Evolutionary conservation across 2,329 filamentous ascomycete genomes (phyloP).

Genomic region (Tolypocladium tundrense): DNA sequence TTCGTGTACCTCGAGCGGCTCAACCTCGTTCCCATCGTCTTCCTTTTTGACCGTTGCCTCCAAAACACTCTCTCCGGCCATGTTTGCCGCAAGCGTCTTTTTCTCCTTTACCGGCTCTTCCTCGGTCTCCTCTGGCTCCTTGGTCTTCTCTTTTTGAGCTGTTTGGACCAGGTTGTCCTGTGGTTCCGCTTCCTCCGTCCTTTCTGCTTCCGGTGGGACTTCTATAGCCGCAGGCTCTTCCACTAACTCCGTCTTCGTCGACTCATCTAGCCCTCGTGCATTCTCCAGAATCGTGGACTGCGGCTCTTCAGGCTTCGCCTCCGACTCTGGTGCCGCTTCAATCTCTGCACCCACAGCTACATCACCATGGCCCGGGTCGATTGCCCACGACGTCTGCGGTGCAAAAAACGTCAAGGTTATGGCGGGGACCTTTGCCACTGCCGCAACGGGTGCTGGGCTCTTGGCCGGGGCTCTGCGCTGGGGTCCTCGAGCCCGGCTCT

Average conservation of each 20-base stretch:
- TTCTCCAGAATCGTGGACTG: not conserved
- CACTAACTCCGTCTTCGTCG: not conserved
- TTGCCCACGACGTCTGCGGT: conserved; percentile 39
- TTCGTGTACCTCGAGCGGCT: conserved; percentile 25
- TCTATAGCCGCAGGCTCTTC: not conserved
- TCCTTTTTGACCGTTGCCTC: conserved; percentile 26
- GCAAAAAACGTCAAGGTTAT: conserved; percentile 35
- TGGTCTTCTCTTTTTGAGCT: not conserved
- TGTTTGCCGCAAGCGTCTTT: conserved; percentile 30
- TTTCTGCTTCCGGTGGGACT: not conserved
- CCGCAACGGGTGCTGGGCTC: conserved; percentile 27
- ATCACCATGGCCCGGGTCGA: conserved; percentile 38
- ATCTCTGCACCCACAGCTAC: conserved; percentile 17
- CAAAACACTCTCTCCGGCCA: conserved; percentile 32
- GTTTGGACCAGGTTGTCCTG: not conserved
- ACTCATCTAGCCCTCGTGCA: not conserved
- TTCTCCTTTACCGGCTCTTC: conserved; percentile 9
- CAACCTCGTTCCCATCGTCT: conserved; percentile 18
- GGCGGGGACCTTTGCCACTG: conserved; percentile 14
- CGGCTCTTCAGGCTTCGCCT: conserved; percentile 3
- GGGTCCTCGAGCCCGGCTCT: conserved; percentile 81
- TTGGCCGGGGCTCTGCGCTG: conserved; percentile 59
- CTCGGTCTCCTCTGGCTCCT: not conserved
- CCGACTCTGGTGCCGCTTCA: conserved; percentile 4
- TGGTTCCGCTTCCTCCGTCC: not conserved